These are phyloP conservation scores for Lasiosphaeria miniovina DNA, from an alignment of 495 filamentous ascomycete genomes.

Conservation along the genomic window DNA sequence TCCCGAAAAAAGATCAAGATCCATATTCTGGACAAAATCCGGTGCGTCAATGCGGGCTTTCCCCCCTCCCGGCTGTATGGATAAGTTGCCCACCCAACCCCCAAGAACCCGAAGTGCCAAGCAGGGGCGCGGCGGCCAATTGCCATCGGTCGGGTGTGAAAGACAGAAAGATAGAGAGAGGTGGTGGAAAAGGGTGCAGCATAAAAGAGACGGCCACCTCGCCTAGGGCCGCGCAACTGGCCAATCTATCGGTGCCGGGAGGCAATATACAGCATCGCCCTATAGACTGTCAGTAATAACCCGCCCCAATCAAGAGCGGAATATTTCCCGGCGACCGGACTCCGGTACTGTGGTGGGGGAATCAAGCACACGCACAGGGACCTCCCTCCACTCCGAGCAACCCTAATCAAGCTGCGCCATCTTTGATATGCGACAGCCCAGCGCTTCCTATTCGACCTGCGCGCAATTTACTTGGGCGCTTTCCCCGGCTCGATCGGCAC, in stretches of 20 bases:
- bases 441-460: background rate
- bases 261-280: background rate
- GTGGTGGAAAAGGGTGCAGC: too few species aligned
- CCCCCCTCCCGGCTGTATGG: slow-evolving; percentile 20
- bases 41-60: background rate
- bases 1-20: background rate
- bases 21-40: background rate
- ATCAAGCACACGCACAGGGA: background rate
- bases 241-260: slow-evolving; percentile 4
- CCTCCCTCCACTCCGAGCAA: background rate
- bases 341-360: background rate
- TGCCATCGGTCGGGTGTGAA: background rate
- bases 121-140: slow-evolving; percentile 7
- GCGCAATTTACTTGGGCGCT: background rate
- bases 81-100: slow-evolving; percentile 13
- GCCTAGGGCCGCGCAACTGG: background rate
- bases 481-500: background rate
- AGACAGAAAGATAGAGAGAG: background rate
- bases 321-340: slow-evolving; percentile 7
- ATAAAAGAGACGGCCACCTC: background rate
- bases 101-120: slow-evolving; percentile 5
- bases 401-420: background rate
- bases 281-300: background rate
- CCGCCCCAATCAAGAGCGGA: background rate
- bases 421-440: background rate